Percentiles rank a stretch among this genome's conserved stretches.
Evolutionary conservation across 176 grass and related monocot species (phyloP).

Genomic region (Triticum timopheevii): DNA sequence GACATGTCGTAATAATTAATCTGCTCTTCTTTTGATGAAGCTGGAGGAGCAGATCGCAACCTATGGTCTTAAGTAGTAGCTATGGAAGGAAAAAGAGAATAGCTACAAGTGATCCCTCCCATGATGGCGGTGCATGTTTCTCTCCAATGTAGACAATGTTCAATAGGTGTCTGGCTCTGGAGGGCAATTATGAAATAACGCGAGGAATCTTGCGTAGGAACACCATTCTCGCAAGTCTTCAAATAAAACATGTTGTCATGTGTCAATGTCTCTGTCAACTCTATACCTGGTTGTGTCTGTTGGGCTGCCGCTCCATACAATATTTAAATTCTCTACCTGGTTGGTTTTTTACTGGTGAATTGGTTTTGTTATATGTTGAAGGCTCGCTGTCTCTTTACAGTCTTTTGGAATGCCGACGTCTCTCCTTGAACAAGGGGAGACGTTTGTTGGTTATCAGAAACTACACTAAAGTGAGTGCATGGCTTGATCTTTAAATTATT

Average conservation of each 20-base stretch:
- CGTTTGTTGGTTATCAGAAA: too few species aligned
- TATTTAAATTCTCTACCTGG: neutral
- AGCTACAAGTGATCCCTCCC: slow-evolving; percentile 30
- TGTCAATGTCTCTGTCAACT: neutral
- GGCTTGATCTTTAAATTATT: too few species aligned
- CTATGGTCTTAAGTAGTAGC: slow-evolving; percentile 44
- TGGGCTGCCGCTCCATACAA: neutral
- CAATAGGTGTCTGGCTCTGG: neutral
- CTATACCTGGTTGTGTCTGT: neutral
- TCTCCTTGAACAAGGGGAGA: too few species aligned
- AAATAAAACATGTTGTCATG: too few species aligned
- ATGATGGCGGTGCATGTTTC: slow-evolving; percentile 20
- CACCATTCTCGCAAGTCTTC: neutral
- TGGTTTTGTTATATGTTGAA: neutral
- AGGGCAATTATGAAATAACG: neutral
- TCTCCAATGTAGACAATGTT: slow-evolving; percentile 35
- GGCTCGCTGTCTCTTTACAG: too few species aligned
- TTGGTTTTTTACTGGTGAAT: neutral
- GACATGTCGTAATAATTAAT: neutral
- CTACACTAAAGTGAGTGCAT: too few species aligned
- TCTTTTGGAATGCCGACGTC: too few species aligned
- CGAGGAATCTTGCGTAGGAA: neutral
- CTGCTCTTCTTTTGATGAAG: slow-evolving; percentile 32
- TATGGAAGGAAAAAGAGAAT: neutral
- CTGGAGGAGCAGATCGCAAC: slow-evolving; percentile 80